Conservation (phyloP, 202 grass and related monocot species). For the Carex sylvatica region DNA sequence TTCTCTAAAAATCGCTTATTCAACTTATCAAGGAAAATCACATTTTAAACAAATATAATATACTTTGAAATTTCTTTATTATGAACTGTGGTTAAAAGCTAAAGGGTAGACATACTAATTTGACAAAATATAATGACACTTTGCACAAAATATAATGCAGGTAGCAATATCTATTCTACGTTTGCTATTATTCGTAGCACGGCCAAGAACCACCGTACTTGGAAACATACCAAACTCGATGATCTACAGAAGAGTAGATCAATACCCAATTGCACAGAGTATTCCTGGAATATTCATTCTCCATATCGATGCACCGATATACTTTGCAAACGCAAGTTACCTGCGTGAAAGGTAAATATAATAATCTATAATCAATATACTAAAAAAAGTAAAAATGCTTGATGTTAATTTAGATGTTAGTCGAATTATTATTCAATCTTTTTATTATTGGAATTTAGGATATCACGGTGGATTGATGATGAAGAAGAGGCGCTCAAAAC, state of each 20-base stretch:
- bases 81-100: background rate
- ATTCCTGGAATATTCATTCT: constrained; percentile 54
- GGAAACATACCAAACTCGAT: constrained; percentile 75
- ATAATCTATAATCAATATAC: background rate
- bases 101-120: background rate
- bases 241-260: constrained; percentile 70
- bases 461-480: constrained; percentile 80
- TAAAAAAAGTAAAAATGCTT: constrained; percentile 2
- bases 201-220: constrained; percentile 70
- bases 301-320: constrained; percentile 51
- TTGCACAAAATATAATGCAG: constrained; percentile 26
- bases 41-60: background rate
- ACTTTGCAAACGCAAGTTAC: constrained; percentile 85
- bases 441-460: constrained; percentile 34
- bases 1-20: background rate
- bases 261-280: constrained; percentile 37
- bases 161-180: constrained; percentile 62
- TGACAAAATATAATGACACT: background rate
- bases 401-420: background rate
- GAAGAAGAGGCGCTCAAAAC: constrained; percentile 58
- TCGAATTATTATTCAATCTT: background rate
- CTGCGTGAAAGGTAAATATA: constrained; percentile 64
- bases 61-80: background rate
- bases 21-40: background rate
- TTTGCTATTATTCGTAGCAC: constrained; percentile 64